Conservation (phyloP, 2,329 filamentous ascomycete genomes). For the Fusarium denticulatum region DNA sequence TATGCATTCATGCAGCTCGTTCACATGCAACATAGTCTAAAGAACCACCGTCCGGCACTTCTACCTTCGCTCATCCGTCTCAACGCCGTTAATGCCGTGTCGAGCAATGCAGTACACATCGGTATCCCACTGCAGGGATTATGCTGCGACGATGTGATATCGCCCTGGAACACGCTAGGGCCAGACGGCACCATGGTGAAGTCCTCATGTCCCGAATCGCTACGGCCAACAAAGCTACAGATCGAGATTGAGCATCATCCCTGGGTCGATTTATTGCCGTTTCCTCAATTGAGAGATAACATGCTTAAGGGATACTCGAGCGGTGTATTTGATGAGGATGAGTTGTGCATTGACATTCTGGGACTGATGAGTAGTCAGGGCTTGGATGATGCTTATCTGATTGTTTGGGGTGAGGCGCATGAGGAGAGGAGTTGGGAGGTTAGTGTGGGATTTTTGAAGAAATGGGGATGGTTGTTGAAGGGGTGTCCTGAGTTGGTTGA, state of each 20-base stretch:
- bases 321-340: slow-evolving; percentile 33
- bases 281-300: slow-evolving; percentile 36
- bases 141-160: slow-evolving; percentile 34
- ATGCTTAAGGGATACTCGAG: slow-evolving; percentile 21
- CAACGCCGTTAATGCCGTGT: slow-evolving; percentile 35
- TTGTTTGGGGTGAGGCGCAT: slow-evolving; percentile 62
- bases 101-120: slow-evolving; percentile 23
- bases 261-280: slow-evolving; percentile 38
- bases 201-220: slow-evolving; percentile 11
- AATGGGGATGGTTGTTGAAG: slow-evolving; percentile 54
- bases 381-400: slow-evolving; percentile 40
- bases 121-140: slow-evolving; percentile 28
- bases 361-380: neutral
- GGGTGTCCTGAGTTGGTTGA: slow-evolving; percentile 52
- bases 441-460: slow-evolving; percentile 54
- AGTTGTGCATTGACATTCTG: slow-evolving; percentile 34
- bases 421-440: slow-evolving; percentile 59
- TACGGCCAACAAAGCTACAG: slow-evolving; percentile 33
- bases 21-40: slow-evolving; percentile 33
- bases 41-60: slow-evolving; percentile 12
- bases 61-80: slow-evolving; percentile 37
- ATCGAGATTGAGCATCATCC: slow-evolving; percentile 30
- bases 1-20: slow-evolving; percentile 35
- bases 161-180: slow-evolving; percentile 26
- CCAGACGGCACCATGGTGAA: neutral